Evolutionary conservation across 208 protist species (phyloP).

Genomic region (Plasmodiophora brassicae): DNA sequence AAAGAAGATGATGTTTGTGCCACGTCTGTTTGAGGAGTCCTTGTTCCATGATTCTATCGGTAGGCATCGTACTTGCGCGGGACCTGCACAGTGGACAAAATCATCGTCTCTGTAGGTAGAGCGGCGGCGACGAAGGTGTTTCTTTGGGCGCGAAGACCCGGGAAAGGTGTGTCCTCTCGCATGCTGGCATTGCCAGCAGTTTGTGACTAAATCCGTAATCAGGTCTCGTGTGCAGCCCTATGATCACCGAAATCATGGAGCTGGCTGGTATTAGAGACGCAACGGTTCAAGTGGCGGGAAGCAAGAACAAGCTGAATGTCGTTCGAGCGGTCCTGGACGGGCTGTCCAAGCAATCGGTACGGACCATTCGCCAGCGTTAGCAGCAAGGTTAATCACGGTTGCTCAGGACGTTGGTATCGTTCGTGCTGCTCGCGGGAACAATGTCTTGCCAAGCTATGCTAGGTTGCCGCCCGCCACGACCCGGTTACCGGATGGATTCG

Average conservation of each 20-base stretch:
- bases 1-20: background rate
- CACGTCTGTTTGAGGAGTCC: slow-evolving; percentile 15
- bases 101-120: background rate
- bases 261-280: background rate
- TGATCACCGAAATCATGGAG: background rate
- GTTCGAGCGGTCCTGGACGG: background rate
- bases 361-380: background rate
- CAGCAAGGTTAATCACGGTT: background rate
- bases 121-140: background rate
- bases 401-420: background rate
- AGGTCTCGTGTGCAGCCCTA: background rate
- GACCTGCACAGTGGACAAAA: background rate
- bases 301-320: background rate
- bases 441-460: background rate
- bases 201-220: too few relatives aligned
- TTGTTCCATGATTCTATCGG: background rate
- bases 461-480: background rate
- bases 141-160: background rate
- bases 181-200: background rate
- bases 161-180: background rate
- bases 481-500: background rate
- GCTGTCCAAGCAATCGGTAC: background rate
- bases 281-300: background rate
- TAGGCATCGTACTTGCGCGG: background rate
- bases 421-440: background rate